These are phyloP conservation scores for Gossypium gossypioides DNA, from an alignment of 441 rosid genomes.

Conservation along the genomic window DNA sequence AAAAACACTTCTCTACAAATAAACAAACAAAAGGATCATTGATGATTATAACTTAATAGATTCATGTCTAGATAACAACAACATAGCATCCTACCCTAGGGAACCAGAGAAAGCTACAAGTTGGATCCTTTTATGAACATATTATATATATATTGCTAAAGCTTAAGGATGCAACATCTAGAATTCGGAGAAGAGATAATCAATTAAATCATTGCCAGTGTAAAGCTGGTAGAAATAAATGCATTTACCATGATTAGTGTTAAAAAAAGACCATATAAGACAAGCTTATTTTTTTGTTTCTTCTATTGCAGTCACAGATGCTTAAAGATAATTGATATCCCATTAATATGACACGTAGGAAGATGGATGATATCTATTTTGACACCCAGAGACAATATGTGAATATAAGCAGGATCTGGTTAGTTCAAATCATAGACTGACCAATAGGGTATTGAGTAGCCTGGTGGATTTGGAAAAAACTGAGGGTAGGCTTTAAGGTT, in stretches of 20 bases:
- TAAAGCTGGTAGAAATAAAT: background rate
- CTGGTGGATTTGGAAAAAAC: background rate
- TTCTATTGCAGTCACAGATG: background rate
- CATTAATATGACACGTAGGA: background rate
- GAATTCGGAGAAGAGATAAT: background rate
- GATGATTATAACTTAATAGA: background rate
- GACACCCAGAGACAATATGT: background rate
- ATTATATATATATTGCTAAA: background rate
- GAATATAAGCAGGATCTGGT: background rate
- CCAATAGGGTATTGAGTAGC: background rate
- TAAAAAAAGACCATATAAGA: background rate
- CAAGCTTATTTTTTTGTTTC: background rate
- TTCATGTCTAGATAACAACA: background rate
- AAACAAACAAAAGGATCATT: background rate
- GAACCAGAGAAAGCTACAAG: background rate
- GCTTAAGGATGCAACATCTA: background rate
- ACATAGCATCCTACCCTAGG: background rate
- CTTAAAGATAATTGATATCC: background rate
- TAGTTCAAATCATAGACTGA: background rate
- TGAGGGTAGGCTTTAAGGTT: background rate
- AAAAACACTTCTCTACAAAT: background rate
- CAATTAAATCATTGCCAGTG: background rate
- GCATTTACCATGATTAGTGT: background rate
- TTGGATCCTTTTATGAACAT: background rate
- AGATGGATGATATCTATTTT: background rate